phyloP scores from a whole-genome alignment of 2,329 filamentous ascomycete genomes.

The Stachybotrys elegans region DNA sequence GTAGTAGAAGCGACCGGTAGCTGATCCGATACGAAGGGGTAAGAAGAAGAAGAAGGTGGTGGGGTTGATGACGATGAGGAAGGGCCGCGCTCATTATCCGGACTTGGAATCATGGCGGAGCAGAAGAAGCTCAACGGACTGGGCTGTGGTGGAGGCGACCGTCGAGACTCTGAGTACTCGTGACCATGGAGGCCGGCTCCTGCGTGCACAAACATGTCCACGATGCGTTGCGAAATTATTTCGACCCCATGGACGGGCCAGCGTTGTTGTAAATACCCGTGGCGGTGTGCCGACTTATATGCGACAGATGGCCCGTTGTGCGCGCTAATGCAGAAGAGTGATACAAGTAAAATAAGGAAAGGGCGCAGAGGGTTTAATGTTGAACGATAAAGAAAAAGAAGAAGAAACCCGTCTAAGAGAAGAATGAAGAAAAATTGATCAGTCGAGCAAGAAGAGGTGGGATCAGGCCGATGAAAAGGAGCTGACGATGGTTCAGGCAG shows the following conservation, averaged over 20 bases:
- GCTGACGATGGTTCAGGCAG: no score
- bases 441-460: no score
- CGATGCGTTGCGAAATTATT: slow-evolving; percentile 3
- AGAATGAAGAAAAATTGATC: no score
- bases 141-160: slow-evolving; percentile 24
- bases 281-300: no score
- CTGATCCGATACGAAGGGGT: background rate
- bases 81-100: slow-evolving; percentile 19
- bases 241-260: background rate
- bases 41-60: slow-evolving; percentile 1
- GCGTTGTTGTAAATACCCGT: no score
- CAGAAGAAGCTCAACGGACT: slow-evolving; percentile 35
- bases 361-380: no score
- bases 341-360: no score
- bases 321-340: no score
- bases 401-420: no score
- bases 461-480: no score
- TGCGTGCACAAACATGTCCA: slow-evolving; percentile 53
- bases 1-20: slow-evolving; percentile 9
- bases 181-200: slow-evolving; percentile 57
- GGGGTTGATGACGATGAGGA: slow-evolving; percentile 1
- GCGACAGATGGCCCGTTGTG: no score
- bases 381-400: no score
- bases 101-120: slow-evolving; percentile 33
- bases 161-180: slow-evolving; percentile 44